Conservation (phyloP, 495 filamentous ascomycete genomes). For the Neurospora discreta region DNA sequence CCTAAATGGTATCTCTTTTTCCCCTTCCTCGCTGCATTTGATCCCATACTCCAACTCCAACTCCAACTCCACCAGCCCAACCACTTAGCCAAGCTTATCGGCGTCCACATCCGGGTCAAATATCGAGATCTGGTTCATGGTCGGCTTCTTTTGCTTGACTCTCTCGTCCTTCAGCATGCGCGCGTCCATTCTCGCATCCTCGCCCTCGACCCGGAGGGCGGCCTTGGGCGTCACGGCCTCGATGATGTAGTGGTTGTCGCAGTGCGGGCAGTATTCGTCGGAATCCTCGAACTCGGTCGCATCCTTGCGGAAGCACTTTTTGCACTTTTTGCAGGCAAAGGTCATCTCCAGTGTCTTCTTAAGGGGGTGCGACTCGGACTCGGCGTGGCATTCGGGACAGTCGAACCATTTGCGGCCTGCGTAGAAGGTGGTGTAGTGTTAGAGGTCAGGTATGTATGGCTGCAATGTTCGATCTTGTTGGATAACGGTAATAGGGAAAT, state of each 20-base stretch:
- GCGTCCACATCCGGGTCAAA: slow-evolving; percentile 63
- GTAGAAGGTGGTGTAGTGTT: not conserved
- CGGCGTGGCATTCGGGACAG: slow-evolving; percentile 88
- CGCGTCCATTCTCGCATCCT: slow-evolving; percentile 72
- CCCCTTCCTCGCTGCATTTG: not conserved
- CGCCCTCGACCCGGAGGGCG: slow-evolving; percentile 73
- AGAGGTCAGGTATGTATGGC: not conserved
- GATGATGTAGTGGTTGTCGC: slow-evolving; percentile 94
- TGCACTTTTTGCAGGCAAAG: slow-evolving; percentile 98
- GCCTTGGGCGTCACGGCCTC: slow-evolving; percentile 77
- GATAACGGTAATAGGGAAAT: not conserved
- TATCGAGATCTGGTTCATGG: slow-evolving; percentile 30
- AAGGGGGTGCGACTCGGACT: slow-evolving; percentile 65
- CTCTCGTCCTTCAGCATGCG: slow-evolving; percentile 93
- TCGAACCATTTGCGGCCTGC: slow-evolving; percentile 95
- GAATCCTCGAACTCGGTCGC: slow-evolving; percentile 85
- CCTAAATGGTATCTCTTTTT: not conserved
- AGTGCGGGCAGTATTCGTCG: slow-evolving; percentile 99
- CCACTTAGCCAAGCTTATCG: slow-evolving; percentile 59
- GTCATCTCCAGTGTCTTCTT: slow-evolving; percentile 74
- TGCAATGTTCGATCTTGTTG: not conserved
- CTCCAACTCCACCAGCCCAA: not conserved
- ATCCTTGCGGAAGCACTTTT: slow-evolving; percentile 94
- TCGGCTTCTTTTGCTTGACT: slow-evolving; percentile 43
- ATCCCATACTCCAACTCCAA: not conserved